Conservation (phyloP, 176 grass and related monocot species). For the Avena atlantica region DNA sequence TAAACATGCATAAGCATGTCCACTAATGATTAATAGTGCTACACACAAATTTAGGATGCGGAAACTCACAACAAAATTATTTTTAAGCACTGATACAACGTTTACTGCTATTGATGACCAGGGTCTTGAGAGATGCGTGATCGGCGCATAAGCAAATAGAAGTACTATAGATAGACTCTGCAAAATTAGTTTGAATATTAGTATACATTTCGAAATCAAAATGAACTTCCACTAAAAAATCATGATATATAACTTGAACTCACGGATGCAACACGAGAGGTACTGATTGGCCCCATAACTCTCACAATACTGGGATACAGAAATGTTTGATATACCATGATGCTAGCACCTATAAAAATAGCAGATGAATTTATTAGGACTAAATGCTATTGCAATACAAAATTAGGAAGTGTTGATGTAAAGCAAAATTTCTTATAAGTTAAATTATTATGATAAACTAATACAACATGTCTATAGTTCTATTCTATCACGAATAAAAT, state of each 20-base stretch:
- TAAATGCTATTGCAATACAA: background rate
- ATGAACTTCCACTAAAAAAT: slow-evolving; percentile 6
- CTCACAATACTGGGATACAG: slow-evolving; percentile 44
- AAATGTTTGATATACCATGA: slow-evolving; percentile 54
- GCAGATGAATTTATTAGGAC: background rate
- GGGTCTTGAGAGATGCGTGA: slow-evolving; percentile 41
- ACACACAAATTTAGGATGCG: background rate
- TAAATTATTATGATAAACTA: background rate
- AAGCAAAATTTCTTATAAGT: background rate
- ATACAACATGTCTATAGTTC: background rate
- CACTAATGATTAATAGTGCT: background rate
- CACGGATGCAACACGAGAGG: slow-evolving; percentile 44
- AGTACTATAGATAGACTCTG: slow-evolving; percentile 51
- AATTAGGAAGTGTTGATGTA: background rate
- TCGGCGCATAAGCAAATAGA: slow-evolving; percentile 49
- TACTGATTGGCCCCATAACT: slow-evolving; percentile 36
- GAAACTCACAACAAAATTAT: background rate
- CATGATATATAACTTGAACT: slow-evolving; percentile 26
- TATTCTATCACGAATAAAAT: background rate
- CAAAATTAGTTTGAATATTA: background rate
- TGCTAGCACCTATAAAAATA: slow-evolving; percentile 41
- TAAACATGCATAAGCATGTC: background rate
- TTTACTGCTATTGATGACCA: slow-evolving; percentile 17
- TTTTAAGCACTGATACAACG: slow-evolving; percentile 12
- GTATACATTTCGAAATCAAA: background rate